These are phyloP conservation scores for Populus pruinosa DNA, from an alignment of 345 rosid species.

Conservation along the genomic window DNA sequence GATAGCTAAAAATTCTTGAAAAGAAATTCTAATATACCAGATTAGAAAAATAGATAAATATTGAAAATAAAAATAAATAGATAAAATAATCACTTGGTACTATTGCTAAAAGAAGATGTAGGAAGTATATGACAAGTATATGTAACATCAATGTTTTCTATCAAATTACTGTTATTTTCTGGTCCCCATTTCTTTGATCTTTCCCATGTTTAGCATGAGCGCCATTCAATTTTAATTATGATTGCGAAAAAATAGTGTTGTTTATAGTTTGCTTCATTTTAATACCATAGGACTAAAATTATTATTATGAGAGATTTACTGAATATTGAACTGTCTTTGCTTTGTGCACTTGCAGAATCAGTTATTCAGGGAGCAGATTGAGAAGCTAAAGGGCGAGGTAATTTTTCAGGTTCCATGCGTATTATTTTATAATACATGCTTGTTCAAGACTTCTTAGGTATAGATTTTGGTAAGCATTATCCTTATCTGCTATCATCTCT, in stretches of 20 bases:
- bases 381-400: constrained; percentile 68
- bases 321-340: neutral
- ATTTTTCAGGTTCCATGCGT: neutral
- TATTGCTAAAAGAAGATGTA: neutral
- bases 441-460: neutral
- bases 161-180: neutral
- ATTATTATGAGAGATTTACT: neutral
- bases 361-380: constrained; percentile 54
- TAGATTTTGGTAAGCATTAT: neutral
- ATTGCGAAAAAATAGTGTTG: no score
- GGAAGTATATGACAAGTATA: neutral
- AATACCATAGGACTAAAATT: neutral
- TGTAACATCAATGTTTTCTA: no score
- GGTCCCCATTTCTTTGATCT: neutral
- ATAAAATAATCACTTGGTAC: neutral
- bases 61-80: no score
- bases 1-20: no score
- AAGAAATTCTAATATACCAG: no score
- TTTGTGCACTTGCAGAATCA: constrained; percentile 40
- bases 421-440: neutral
- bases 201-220: neutral
- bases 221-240: neutral
- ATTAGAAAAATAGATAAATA: no score
- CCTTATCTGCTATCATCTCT: neutral
- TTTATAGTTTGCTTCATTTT: no score